These are phyloP conservation scores for Dissophora ornata DNA, from an alignment of 192 early-diverging fungal species.

Conservation along the genomic window DNA sequence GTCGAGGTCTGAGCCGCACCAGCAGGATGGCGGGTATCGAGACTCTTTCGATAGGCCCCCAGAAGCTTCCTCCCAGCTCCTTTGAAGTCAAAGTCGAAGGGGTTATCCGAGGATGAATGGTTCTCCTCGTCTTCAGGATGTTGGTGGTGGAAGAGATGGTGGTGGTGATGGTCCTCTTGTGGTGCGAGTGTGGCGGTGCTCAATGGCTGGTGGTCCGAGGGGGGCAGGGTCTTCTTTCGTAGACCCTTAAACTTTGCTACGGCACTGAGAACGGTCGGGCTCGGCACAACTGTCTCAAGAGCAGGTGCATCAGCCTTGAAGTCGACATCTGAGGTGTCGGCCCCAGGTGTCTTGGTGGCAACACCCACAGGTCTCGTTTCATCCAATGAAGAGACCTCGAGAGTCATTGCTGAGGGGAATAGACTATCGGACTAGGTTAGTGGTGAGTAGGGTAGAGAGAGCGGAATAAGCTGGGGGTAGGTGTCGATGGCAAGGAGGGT, in stretches of 20 bases:
- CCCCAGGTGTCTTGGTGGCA: too few species aligned
- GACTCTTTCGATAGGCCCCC: slow-evolving; percentile 27
- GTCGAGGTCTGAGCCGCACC: too few species aligned
- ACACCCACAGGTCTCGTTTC: too few species aligned
- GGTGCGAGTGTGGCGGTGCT: background rate
- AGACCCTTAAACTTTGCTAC: slow-evolving; percentile 9
- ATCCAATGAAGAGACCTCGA: background rate
- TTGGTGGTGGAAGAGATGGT: background rate
- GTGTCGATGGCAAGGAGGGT: background rate
- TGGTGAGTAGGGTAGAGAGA: too few species aligned
- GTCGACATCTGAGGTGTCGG: background rate
- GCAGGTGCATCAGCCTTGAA: too few species aligned
- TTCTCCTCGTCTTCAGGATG: slow-evolving; percentile 5
- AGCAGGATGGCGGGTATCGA: slow-evolving; percentile 16
- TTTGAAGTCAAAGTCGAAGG: slow-evolving; percentile 44
- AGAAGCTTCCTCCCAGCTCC: slow-evolving; percentile 21
- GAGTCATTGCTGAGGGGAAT: background rate
- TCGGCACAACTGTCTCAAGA: background rate
- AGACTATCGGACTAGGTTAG: too few species aligned
- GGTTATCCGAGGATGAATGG: slow-evolving; percentile 17
- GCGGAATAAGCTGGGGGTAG: too few species aligned
- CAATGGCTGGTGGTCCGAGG: background rate
- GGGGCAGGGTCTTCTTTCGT: slow-evolving; percentile 7
- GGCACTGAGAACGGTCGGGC: slow-evolving; percentile 15
- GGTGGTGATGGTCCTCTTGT: slow-evolving; percentile 2